These are phyloP conservation scores for Colletotrichum sublineola DNA, from an alignment of 2,329 filamentous ascomycete genomes.

Conservation along the genomic window DNA sequence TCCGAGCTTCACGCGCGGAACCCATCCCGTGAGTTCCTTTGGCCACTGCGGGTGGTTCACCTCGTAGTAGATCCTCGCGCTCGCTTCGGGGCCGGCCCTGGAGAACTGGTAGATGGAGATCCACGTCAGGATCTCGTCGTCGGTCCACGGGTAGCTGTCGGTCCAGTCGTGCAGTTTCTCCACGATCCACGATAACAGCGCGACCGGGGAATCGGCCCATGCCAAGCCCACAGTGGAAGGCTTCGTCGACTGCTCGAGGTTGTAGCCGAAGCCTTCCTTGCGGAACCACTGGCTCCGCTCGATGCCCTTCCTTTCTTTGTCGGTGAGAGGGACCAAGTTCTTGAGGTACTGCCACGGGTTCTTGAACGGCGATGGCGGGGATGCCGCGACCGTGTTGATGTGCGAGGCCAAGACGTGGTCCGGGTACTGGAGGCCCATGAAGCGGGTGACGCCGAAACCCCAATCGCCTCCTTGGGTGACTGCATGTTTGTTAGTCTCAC, in stretches of 20 bases:
- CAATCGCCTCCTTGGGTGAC: constrained; percentile 77
- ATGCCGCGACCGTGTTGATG: constrained; percentile 66
- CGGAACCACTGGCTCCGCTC: constrained; percentile 69
- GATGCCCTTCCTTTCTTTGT: constrained; percentile 64
- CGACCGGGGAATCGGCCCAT: constrained; percentile 77
- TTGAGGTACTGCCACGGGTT: constrained; percentile 70
- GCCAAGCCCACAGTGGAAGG: constrained; percentile 81
- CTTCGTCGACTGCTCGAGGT: constrained; percentile 72
- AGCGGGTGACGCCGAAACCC: constrained; percentile 75
- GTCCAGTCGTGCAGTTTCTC: constrained; percentile 86
- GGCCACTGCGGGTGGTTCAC: constrained; percentile 56
- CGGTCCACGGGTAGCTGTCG: constrained; percentile 78
- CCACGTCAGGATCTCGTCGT: constrained; percentile 84
- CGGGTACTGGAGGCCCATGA: constrained; percentile 71
- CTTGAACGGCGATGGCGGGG: constrained; percentile 62
- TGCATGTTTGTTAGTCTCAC: constrained; percentile 45
- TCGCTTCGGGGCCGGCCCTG: constrained; percentile 76
- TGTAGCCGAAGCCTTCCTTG: constrained; percentile 70
- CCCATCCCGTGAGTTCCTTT: constrained; percentile 46
- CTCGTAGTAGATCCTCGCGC: constrained; percentile 81
- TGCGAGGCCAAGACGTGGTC: constrained; percentile 70
- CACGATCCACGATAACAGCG: constrained; percentile 81
- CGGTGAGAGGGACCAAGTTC: constrained; percentile 67
- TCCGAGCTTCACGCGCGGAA: constrained; percentile 57
- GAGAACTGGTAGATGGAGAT: constrained; percentile 80